Evolutionary conservation across 495 filamentous ascomycete species (phyloP).

Genomic region (Aspergillus campestris): DNA sequence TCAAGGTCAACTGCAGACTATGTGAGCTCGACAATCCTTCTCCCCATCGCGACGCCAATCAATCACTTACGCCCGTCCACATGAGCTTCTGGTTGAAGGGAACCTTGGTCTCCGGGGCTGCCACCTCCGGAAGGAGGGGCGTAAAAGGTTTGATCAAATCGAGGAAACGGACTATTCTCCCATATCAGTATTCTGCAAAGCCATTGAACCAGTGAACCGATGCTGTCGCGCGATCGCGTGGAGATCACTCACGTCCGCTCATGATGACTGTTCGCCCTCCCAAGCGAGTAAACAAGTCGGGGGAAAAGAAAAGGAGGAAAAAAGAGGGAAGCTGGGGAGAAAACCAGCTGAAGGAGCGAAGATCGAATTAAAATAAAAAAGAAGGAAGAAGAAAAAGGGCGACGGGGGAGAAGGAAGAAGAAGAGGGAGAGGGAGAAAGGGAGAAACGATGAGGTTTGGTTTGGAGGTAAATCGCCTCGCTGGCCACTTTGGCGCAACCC

Average conservation of each 20-base stretch:
- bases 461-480: slow-evolving; percentile 25
- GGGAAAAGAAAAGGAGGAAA: slow-evolving; percentile 1
- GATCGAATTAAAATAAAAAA: slow-evolving; percentile 31
- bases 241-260: slow-evolving; percentile 38
- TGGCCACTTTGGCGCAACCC: slow-evolving; percentile 37
- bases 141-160: slow-evolving; percentile 99
- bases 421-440: slow-evolving; percentile 28
- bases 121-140: slow-evolving; percentile 97
- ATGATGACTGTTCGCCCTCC: slow-evolving; percentile 32
- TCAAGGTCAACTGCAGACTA: slow-evolving; percentile 62
- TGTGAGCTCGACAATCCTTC: no score
- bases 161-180: slow-evolving; percentile 82
- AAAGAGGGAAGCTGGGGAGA: slow-evolving; percentile 41
- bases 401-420: slow-evolving; percentile 19
- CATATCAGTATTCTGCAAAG: slow-evolving; percentile 8
- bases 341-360: slow-evolving; percentile 47
- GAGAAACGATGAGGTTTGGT: slow-evolving; percentile 18
- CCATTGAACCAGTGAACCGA: slow-evolving; percentile 21
- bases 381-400: slow-evolving; percentile 28
- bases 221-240: slow-evolving; percentile 35
- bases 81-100: slow-evolving; percentile 99
- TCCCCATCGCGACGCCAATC: background rate
- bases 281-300: slow-evolving; percentile 20
- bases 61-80: slow-evolving; percentile 78
- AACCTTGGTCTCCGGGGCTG: slow-evolving; percentile 90